Percentiles rank a stretch among this genome's conserved stretches.
Evolutionary conservation across 345 rosid species (phyloP).

Genomic region (Mallotus nudiflorus): DNA sequence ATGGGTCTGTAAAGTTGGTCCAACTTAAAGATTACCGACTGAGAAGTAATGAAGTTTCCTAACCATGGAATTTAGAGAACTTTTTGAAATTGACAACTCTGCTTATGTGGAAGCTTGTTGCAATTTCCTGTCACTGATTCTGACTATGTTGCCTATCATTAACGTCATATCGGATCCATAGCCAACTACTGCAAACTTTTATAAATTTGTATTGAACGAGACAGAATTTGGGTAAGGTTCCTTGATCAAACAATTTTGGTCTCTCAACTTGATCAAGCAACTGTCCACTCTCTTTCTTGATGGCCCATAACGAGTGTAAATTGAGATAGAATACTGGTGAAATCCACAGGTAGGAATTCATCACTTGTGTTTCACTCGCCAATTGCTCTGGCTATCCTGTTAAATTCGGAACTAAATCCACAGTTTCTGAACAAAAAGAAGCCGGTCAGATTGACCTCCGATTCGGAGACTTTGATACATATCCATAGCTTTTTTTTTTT

Average conservation of each 20-base stretch:
- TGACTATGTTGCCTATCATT: not conserved
- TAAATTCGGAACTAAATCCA: not conserved
- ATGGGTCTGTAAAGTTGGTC: conserved; percentile 73
- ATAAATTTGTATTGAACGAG: too few relatives aligned
- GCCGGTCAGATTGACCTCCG: not conserved
- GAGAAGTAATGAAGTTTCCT: not conserved
- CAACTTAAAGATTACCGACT: conserved; percentile 36
- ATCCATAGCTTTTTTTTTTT: too few relatives aligned
- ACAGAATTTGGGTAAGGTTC: too few relatives aligned
- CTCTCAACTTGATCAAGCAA: not conserved
- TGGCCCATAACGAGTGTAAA: too few relatives aligned
- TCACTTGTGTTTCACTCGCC: not conserved
- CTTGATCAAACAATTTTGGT: not conserved
- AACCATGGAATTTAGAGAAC: not conserved
- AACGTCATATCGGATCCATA: not conserved
- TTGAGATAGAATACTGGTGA: not conserved
- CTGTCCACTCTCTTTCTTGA: not conserved
- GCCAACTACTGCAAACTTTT: not conserved
- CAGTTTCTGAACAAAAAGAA: not conserved
- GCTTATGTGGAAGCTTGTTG: not conserved
- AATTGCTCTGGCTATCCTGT: not conserved
- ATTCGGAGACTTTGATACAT: not conserved
- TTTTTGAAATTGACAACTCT: not conserved
- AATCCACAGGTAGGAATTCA: not conserved
- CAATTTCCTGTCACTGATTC: not conserved